Conservation (phyloP, 371 early-diverging fungal species). For the Mucor sp. region DNA sequence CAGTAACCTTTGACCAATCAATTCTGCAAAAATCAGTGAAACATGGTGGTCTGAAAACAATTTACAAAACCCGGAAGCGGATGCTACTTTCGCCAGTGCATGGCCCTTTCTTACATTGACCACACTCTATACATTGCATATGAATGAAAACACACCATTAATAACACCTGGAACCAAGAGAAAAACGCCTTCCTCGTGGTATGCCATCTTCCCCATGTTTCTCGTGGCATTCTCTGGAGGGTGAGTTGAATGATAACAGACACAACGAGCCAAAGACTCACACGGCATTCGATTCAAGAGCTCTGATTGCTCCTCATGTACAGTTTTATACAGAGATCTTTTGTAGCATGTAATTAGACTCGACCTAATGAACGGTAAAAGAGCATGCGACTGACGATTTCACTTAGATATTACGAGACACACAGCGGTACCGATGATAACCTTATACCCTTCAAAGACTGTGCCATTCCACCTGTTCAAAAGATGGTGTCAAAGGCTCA, state of each 20-base stretch:
- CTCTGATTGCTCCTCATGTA: constrained; percentile 33
- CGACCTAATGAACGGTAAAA: background rate
- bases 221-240: constrained; percentile 19
- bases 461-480: constrained; percentile 50
- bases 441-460: constrained; percentile 35
- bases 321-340: constrained; percentile 45
- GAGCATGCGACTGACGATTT: background rate
- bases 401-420: background rate
- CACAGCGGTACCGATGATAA: constrained; percentile 19
- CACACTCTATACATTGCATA: background rate
- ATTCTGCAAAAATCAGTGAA: background rate
- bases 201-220: constrained; percentile 29
- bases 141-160: background rate
- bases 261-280: background rate
- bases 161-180: background rate
- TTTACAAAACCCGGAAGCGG: background rate
- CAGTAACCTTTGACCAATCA: background rate
- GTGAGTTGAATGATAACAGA: constrained; percentile 10
- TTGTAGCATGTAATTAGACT: constrained; percentile 30
- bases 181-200: constrained; percentile 31
- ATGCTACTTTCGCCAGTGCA: background rate
- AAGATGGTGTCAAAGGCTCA: constrained; percentile 34
- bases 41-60: background rate
- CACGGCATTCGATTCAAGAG: constrained; percentile 10
- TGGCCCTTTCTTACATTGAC: background rate